These are phyloP conservation scores for Fraxinus cuspidata DNA, from an alignment of 257 asterid genomes.

Conservation along the genomic window DNA sequence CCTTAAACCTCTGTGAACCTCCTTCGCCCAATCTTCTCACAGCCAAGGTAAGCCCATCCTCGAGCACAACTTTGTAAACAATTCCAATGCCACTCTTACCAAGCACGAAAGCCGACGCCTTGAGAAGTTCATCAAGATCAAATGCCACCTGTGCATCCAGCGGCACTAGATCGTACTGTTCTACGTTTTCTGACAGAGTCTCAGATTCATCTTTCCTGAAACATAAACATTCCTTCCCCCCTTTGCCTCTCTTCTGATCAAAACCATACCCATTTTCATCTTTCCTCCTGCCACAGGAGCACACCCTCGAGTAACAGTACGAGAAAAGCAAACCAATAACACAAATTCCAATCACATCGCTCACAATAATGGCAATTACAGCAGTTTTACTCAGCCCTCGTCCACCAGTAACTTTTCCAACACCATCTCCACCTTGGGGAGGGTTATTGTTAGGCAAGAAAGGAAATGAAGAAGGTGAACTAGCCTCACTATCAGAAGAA, in stretches of 20 bases:
- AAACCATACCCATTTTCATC: constrained; percentile 50
- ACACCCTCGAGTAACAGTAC: constrained; percentile 64
- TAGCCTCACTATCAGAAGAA: constrained; percentile 45
- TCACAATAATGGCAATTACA: constrained; percentile 59
- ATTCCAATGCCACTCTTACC: constrained; percentile 93
- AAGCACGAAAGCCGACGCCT: constrained; percentile 91
- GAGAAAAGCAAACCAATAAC: constrained; percentile 71
- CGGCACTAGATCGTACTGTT: constrained; percentile 72
- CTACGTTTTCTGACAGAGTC: constrained; percentile 73
- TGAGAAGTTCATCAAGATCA: constrained; percentile 85
- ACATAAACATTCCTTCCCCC: constrained; percentile 69
- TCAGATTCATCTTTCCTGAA: constrained; percentile 81
- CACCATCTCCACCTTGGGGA: constrained; percentile 35
- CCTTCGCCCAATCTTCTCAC: constrained; percentile 94
- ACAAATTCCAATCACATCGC: constrained; percentile 79
- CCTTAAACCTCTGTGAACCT: constrained; percentile 88
- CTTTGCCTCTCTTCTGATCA: constrained; percentile 52
- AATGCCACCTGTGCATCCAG: constrained; percentile 69
- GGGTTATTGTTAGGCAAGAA: constrained; percentile 61
- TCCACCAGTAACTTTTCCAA: constrained; percentile 32
- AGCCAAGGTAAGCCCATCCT: constrained; percentile 74
- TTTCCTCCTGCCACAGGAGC: constrained; percentile 47
- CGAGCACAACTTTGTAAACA: constrained; percentile 90
- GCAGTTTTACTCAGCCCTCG: constrained; percentile 61
- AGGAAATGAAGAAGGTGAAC: constrained; percentile 60